Percentiles rank a stretch among this genome's conserved stretches.
phyloP scores from a whole-genome alignment of 202 grass and related monocot genomes.

The Sporobolus alterniflorus region DNA sequence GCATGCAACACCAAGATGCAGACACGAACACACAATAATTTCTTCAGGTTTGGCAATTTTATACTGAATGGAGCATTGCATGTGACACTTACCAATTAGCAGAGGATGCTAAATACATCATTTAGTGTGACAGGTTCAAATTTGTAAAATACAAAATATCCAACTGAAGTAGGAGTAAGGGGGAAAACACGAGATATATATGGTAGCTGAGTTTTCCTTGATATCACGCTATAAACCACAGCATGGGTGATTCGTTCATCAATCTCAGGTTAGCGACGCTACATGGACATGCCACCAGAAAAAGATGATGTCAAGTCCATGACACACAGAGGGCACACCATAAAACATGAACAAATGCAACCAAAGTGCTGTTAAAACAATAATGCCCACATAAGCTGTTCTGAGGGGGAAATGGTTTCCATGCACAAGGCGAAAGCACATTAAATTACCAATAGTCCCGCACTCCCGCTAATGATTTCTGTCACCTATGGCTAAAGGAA shows the following conservation, averaged over 20 bases:
- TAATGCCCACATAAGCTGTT: neutral
- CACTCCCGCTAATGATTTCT: neutral
- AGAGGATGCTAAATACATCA: neutral
- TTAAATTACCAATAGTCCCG: neutral
- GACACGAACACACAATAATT: neutral
- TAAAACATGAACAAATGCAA: neutral
- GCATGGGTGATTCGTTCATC: neutral
- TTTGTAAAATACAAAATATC: neutral
- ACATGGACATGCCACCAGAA: neutral
- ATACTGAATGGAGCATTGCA: neutral
- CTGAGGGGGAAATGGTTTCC: neutral
- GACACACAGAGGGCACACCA: neutral
- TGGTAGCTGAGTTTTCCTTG: neutral
- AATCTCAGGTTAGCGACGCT: neutral
- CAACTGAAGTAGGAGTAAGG: neutral
- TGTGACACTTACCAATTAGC: slow-evolving; percentile 1
- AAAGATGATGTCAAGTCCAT: neutral
- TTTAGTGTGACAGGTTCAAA: neutral
- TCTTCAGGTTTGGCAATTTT: slow-evolving; percentile 13
- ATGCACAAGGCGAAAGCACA: neutral
- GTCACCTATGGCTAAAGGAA: neutral
- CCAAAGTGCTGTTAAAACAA: slow-evolving; percentile 16
- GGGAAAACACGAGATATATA: neutral
- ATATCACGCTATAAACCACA: neutral
- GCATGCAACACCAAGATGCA: neutral